Percentiles rank a stretch among this genome's conserved stretches.
phyloP scores from a whole-genome alignment of 75 land plant species.

The Cupressus sempervirens region DNA sequence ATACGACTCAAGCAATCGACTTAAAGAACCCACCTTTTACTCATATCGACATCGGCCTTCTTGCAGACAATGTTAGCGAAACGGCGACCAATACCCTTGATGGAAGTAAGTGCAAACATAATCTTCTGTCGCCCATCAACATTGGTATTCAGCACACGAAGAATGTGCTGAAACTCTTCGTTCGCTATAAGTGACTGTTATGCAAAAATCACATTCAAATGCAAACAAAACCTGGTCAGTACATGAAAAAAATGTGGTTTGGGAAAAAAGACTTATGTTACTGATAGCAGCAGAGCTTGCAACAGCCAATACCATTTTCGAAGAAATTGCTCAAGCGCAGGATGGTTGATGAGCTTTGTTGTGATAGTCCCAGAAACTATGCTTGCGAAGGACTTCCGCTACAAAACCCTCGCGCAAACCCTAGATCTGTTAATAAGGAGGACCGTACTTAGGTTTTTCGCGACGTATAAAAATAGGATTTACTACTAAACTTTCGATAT shows the following conservation, averaged over 20 bases:
- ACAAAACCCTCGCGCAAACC: background rate
- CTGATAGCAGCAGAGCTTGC: background rate
- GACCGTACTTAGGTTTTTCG: background rate
- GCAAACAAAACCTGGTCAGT: background rate
- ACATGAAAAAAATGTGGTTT: background rate
- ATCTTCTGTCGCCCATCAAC: conserved; percentile 52
- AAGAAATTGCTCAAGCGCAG: background rate
- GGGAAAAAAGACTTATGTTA: background rate
- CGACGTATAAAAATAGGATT: background rate
- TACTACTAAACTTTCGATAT: background rate
- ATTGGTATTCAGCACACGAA: conserved; percentile 33
- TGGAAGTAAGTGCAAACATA: conserved; percentile 40
- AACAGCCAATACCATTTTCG: background rate
- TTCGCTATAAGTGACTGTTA: conserved; percentile 19
- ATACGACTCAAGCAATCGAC: background rate
- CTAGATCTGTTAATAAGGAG: background rate
- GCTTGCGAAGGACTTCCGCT: background rate
- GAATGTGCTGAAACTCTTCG: conserved; percentile 27
- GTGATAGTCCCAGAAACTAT: background rate
- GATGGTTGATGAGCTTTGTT: background rate
- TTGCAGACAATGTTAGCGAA: conserved; percentile 52
- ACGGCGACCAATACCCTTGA: conserved; percentile 47
- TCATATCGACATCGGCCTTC: conserved; percentile 52
- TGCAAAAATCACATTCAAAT: background rate
- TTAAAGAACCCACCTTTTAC: conserved; percentile 15